Evolutionary conservation across 805 yeast genomes (phyloP).

Genomic region (Lachancea thermotolerans): DNA sequence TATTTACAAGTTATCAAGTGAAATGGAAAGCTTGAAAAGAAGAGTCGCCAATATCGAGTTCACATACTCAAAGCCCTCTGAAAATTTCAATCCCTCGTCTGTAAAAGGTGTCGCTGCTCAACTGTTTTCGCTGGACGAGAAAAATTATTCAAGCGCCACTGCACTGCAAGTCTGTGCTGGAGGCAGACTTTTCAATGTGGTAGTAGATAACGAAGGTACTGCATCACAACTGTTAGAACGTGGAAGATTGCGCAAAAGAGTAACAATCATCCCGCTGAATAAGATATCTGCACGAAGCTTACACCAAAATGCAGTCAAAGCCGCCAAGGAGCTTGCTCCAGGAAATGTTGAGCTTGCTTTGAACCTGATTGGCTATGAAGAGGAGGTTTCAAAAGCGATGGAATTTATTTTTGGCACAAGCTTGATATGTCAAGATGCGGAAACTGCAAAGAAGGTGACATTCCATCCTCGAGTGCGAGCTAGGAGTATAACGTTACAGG

Average conservation of each 20-base stretch:
- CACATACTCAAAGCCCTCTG: conserved; percentile 56
- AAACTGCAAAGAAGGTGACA: conserved; percentile 82
- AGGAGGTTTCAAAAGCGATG: conserved; percentile 73
- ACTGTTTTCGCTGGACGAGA: conserved; percentile 56
- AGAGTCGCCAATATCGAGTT: conserved; percentile 71
- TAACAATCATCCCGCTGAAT: conserved; percentile 87
- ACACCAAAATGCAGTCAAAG: conserved; percentile 42
- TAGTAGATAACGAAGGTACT: conserved; percentile 79
- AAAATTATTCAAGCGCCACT: conserved; percentile 53
- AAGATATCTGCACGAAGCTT: conserved; percentile 63
- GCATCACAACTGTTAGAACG: conserved; percentile 77
- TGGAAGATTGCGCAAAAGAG: conserved; percentile 73
- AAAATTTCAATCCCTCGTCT: conserved; percentile 49
- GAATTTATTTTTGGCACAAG: conserved; percentile 85
- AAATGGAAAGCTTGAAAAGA: conserved; percentile 51
- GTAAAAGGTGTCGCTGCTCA: conserved; percentile 91
- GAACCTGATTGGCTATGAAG: conserved; percentile 67
- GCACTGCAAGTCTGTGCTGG: conserved; percentile 96
- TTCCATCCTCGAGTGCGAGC: conserved; percentile 75
- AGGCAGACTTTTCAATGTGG: conserved; percentile 78
- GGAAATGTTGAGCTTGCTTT: conserved; percentile 85
- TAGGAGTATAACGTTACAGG: conserved; percentile 82
- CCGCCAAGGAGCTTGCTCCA: conserved; percentile 76
- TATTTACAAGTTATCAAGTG: conserved; percentile 37
- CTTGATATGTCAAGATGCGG: conserved; percentile 81